Evolutionary conservation across 768 basidiomycete species (phyloP), one percentile per base, ranked within the genome.

Genomic region (Brasilioporus rufonigricans): DNA sequence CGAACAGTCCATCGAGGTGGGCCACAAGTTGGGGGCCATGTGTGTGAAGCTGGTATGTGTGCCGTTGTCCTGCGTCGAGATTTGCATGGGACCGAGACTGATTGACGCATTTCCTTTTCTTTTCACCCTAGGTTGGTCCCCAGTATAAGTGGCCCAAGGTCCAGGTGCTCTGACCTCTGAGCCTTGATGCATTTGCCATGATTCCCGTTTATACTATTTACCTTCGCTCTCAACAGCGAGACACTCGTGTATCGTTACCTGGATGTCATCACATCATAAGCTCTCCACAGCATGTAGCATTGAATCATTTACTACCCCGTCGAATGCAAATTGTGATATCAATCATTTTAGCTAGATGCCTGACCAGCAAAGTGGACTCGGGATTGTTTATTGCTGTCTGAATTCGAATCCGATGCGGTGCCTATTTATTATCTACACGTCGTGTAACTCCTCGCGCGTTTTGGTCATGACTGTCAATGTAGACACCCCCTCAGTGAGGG

Each of bases 11-110:
- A 81, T 99, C 55, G 83, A 88, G 74, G 84, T 80, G 27, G 97
- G 96, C 1, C 96, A 98, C 74, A 86, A 84, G 71, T 62, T 97
- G 63, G 95, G 89, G 38, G 75, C 82, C 45, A 91, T 94, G 81
- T 89, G 87, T 75, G 87, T 98, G 48, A 82, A 87, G 65, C 81
- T 87, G 78, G 89, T 89, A 61, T 50, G 77, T 63, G 39, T 6
- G 6, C 10, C 23, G n/a, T 21, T 1, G n/a, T 5, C 55, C 29
- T 14, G 33, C 18, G 16, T 24, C 11, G 18, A 18, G 8, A 27
- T 11, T 21, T 9, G 14, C 16, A 19, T 16, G 14, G 33, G 32
- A 18, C 1, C 2, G 26, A 13, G 39, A 32, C 35, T 59, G 35
- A 63, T n/a, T 41, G 3, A n/a, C 13, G 3, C n/a, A 12, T 24